A percentile compares a stretch with the other conserved stretches of the same genome.
Conservation (phyloP, 352 stramenopile species). For the Blastocystis sp. region DNA sequence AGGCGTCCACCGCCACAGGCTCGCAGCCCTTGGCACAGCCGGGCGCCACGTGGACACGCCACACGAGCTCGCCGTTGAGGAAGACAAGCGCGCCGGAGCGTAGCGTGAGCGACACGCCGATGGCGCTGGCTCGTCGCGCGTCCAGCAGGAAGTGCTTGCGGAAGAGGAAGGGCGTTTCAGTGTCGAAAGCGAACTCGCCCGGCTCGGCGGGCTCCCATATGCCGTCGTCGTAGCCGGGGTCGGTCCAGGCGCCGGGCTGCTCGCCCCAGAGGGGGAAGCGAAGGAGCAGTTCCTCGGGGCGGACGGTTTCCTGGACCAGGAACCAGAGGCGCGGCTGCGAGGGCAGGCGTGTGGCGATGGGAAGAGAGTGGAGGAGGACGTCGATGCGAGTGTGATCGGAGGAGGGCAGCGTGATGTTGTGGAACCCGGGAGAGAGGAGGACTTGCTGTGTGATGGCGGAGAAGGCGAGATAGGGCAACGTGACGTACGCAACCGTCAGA, state of each 20-base stretch:
- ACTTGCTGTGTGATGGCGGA: not conserved
- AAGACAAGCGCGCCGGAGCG: not conserved
- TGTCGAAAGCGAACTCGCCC: not conserved
- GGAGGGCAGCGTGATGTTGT: not conserved
- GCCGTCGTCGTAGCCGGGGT: not conserved
- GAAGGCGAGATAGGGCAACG: not conserved
- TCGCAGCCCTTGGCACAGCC: not conserved
- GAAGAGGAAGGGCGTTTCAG: not conserved
- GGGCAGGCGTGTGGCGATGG: not conserved
- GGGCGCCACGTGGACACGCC: not conserved
- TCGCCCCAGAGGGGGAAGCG: not conserved
- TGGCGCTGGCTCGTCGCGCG: not conserved
- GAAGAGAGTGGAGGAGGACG: not conserved
- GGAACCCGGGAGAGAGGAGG: not conserved
- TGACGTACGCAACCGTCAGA: not conserved
- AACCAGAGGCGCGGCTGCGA: not conserved
- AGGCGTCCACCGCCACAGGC: not conserved
- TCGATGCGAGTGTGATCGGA: not conserved
- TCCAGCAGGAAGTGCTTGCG: conserved; percentile 35
- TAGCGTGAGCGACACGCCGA: not conserved
- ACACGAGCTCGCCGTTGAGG: conserved; percentile 5
- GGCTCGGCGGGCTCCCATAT: not conserved
- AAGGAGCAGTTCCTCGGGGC: not conserved
- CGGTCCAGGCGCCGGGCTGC: not conserved
- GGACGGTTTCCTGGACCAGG: not conserved